phyloP scores from a whole-genome alignment of 2,329 filamentous ascomycete genomes.

The Periconia sp. region DNA sequence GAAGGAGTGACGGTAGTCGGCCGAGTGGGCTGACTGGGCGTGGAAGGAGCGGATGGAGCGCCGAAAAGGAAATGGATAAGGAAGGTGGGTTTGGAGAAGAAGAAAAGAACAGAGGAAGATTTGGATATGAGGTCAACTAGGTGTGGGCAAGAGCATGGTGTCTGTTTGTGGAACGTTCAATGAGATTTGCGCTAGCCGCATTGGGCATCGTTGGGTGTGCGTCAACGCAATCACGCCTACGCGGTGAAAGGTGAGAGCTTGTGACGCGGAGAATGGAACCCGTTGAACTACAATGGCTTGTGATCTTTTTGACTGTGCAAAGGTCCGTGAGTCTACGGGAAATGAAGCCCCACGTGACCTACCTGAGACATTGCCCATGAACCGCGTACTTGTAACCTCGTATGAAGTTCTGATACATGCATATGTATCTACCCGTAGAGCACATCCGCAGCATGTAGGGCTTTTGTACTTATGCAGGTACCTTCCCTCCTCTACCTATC shows the following conservation, averaged over 20 bases:
- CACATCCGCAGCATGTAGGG: no score
- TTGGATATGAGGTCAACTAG: neutral
- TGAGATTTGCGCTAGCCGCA: neutral
- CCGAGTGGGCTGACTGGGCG: slow-evolving; percentile 17
- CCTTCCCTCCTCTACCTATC: neutral
- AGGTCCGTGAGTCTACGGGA: neutral
- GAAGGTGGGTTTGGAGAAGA: slow-evolving; percentile 8
- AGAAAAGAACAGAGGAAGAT: neutral
- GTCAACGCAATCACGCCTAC: neutral
- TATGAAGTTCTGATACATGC: no score
- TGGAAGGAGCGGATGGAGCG: slow-evolving; percentile 17
- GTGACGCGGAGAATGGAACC: neutral
- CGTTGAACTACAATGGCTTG: neutral
- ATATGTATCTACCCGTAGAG: no score
- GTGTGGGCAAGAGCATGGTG: neutral
- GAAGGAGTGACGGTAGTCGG: slow-evolving; percentile 22
- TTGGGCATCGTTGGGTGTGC: neutral
- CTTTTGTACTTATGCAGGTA: no score
- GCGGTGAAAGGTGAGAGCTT: neutral
- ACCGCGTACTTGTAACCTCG: no score
- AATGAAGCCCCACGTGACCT: neutral
- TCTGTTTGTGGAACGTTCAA: neutral
- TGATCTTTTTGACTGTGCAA: neutral
- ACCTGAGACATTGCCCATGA: no score
- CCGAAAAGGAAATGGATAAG: slow-evolving; percentile 16